Evolutionary conservation across 345 rosid species (phyloP).

Genomic region (Garcia nutans): DNA sequence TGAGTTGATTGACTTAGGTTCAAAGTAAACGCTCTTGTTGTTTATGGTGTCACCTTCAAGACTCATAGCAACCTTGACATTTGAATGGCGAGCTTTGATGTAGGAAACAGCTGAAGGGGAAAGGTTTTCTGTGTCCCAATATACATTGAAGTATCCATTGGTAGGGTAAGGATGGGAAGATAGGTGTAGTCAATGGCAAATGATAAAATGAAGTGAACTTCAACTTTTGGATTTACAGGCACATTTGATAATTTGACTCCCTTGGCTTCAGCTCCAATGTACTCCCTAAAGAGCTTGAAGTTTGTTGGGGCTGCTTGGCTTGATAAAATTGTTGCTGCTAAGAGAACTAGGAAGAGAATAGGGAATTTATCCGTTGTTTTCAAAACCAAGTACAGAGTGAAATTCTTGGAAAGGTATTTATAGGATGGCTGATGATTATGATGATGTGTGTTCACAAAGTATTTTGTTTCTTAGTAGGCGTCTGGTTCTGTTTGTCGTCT

Average conservation of each 20-base stretch:
- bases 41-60: conserved; percentile 50
- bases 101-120: conserved; percentile 34
- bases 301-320: conserved; percentile 34
- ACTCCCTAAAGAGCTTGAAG: conserved; percentile 54
- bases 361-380: conserved; percentile 28
- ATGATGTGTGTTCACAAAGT: not conserved
- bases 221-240: conserved; percentile 40
- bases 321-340: conserved; percentile 16
- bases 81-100: conserved; percentile 38
- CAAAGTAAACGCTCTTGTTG: conserved; percentile 19
- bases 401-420: conserved; percentile 1
- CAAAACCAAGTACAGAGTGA: not conserved
- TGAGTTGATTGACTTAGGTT: conserved; percentile 39
- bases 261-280: conserved; percentile 55
- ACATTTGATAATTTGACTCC: conserved; percentile 42
- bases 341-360: conserved; percentile 14
- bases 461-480: conserved; percentile 1
- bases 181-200: conserved; percentile 51
- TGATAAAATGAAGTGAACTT: conserved; percentile 50
- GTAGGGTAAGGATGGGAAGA: conserved; percentile 40
- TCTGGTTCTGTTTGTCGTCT: not conserved
- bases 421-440: not conserved
- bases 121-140: conserved; percentile 46
- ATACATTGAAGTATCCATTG: conserved; percentile 44
- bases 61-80: conserved; percentile 55